A percentile compares a stretch with the other conserved stretches of the same genome.
These are phyloP conservation scores for Pneumocystis murina DNA, from an alignment of 1,139 yeast genomes.

Conservation along the genomic window DNA sequence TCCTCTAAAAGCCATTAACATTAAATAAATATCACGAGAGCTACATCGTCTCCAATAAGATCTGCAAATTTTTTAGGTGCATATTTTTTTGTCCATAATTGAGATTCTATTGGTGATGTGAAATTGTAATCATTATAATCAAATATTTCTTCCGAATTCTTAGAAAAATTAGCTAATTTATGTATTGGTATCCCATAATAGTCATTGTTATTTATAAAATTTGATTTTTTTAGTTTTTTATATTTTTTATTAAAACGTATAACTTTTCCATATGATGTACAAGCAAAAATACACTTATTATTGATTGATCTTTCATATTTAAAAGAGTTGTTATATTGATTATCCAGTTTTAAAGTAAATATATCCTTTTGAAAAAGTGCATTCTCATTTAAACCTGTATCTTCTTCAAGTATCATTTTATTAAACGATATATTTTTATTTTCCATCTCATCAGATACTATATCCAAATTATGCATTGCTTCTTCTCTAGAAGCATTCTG, in stretches of 20 bases:
- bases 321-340: not conserved
- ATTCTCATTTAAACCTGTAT: not conserved
- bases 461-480: not conserved
- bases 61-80: slow-evolving; percentile 61
- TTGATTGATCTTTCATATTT: not conserved
- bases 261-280: not conserved
- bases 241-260: not conserved
- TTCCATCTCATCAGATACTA: not conserved
- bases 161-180: not conserved
- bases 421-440: not conserved
- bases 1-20: slow-evolving; percentile 21
- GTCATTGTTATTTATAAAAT: not conserved
- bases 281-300: not conserved
- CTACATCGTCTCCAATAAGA: slow-evolving; percentile 57
- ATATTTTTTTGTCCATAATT: slow-evolving; percentile 58
- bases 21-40: not conserved
- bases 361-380: not conserved
- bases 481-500: not conserved
- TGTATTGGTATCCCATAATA: not conserved
- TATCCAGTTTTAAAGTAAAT: not conserved
- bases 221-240: not conserved
- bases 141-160: not conserved
- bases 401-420: not conserved
- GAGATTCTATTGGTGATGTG: not conserved
- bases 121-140: slow-evolving; percentile 1